phyloP scores from a whole-genome alignment of 1,139 yeast species.

The Suhomyces kunorum region DNA sequence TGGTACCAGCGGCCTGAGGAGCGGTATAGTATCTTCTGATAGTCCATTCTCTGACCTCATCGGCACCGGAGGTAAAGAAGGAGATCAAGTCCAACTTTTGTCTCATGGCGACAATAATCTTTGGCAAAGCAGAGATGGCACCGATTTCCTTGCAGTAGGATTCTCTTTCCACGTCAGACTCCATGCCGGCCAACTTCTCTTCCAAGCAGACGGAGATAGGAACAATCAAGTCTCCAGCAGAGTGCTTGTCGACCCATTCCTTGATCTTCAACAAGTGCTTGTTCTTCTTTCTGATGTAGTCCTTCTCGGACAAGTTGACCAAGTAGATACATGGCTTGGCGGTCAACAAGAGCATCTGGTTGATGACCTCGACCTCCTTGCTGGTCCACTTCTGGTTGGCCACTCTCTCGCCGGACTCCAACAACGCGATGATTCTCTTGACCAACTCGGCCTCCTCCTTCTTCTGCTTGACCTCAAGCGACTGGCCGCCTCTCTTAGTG shows the following conservation, averaged over 20 bases:
- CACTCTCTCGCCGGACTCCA: conserved; percentile 85
- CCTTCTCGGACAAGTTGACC: conserved; percentile 91
- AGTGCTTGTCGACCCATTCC: conserved; percentile 93
- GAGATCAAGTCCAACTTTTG: conserved; percentile 79
- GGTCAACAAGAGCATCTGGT: conserved; percentile 83
- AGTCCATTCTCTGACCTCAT: conserved; percentile 89
- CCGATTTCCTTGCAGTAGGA: conserved; percentile 88
- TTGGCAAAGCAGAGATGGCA: conserved; percentile 84
- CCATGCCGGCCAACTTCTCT: conserved; percentile 90
- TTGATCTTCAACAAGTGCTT: conserved; percentile 87
- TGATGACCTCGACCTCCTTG: conserved; percentile 88
- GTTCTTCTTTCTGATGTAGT: conserved; percentile 96
- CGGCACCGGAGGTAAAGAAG: conserved; percentile 83
- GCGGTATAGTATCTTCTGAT: conserved; percentile 83
- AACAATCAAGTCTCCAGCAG: conserved; percentile 93
- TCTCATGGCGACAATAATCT: conserved; percentile 83
- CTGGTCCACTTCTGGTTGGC: conserved; percentile 89
- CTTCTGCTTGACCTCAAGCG: conserved; percentile 91
- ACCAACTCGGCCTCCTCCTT: conserved; percentile 88
- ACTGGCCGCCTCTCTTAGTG: conserved; percentile 93
- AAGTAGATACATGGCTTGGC: conserved; percentile 97
- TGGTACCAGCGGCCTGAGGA: conserved; percentile 88
- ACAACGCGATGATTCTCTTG: conserved; percentile 68
- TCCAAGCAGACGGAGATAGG: conserved; percentile 93
- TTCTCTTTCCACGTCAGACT: conserved; percentile 84